Evolutionary conservation across 176 grass and related monocot species (phyloP).

Genomic region (Chloris gayana): DNA sequence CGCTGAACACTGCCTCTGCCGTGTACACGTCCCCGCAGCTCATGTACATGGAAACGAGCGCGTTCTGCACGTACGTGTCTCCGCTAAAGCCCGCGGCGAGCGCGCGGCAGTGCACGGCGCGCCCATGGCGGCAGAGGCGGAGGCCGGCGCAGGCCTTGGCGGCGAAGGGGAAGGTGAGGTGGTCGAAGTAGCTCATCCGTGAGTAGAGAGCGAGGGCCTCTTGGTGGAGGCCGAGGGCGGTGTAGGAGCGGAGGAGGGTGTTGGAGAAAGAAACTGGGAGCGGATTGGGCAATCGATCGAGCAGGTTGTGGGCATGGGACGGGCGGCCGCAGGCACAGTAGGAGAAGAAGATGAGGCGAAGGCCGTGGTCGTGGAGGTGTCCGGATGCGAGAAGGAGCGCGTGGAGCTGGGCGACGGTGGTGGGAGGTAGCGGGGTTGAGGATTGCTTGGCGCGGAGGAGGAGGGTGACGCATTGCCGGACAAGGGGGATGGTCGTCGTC

Average conservation of each 20-base stretch:
- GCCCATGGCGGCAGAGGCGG: constrained; percentile 27
- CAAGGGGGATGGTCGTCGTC: constrained; percentile 8
- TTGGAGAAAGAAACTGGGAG: constrained; percentile 40
- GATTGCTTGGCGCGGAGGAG: constrained; percentile 45
- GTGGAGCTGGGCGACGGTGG: constrained; percentile 42
- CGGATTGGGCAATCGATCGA: constrained; percentile 47
- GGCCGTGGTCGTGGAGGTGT: constrained; percentile 6
- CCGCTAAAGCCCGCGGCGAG: constrained; percentile 51
- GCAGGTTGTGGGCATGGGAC: constrained; percentile 45
- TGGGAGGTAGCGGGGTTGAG: constrained; percentile 30
- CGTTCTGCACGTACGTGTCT: constrained; percentile 66
- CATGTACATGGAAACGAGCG: constrained; percentile 64
- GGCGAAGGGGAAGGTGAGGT: constrained; percentile 70
- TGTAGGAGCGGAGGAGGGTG: constrained; percentile 60
- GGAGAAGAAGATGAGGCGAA: constrained; percentile 17
- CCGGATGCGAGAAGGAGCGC: constrained; percentile 57
- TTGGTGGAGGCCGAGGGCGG: constrained; percentile 22
- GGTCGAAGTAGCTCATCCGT: constrained; percentile 52
- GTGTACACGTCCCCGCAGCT: constrained; percentile 40
- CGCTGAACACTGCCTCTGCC: constrained; percentile 46
- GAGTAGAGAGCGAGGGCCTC: constrained; percentile 56
- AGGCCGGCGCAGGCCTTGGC: constrained; percentile 62
- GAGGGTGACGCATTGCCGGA: constrained; percentile 52
- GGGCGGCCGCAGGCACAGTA: constrained; percentile 33
- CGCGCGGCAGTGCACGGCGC: constrained; percentile 49